Conservation (phyloP, 257 asterid genomes). For the Solanum lycopersicoides region DNA sequence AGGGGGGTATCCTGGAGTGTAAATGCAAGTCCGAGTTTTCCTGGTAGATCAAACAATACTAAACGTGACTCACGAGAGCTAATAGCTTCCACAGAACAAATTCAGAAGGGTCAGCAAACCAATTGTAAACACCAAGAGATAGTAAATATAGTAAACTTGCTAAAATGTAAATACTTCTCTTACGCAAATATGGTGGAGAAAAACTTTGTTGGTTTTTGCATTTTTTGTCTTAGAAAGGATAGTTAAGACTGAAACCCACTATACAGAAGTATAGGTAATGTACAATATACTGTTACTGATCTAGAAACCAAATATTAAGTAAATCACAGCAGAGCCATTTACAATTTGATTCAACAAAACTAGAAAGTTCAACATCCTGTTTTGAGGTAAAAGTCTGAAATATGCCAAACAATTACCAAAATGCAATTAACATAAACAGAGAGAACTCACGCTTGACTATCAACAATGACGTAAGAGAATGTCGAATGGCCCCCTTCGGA, state of each 20-base stretch:
- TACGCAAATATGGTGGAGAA: not conserved
- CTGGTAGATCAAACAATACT: conserved; percentile 30
- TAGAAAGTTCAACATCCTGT: not conserved
- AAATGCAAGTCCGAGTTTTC: conserved; percentile 93
- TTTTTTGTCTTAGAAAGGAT: not conserved
- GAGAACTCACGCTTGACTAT: conserved; percentile 69
- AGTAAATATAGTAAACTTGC: not conserved
- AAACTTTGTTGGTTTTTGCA: not conserved
- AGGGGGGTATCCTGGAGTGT: conserved; percentile 92
- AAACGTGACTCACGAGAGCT: not conserved
- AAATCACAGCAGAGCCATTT: not conserved
- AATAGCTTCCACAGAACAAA: not conserved
- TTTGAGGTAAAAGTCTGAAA: not conserved
- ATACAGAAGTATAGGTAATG: not conserved
- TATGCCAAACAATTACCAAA: not conserved
- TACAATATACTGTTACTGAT: not conserved
- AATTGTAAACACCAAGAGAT: not conserved
- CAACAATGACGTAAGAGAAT: conserved; percentile 84
- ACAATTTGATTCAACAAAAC: not conserved
- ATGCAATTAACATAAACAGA: not conserved
- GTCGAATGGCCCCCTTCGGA: conserved; percentile 91
- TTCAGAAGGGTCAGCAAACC: not conserved
- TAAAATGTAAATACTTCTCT: not conserved
- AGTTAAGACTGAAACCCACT: not conserved
- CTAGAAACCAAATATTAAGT: not conserved